Percentiles rank a stretch among this genome's conserved stretches.
Evolutionary conservation across 2,329 filamentous ascomycete genomes (phyloP).

Genomic region (Zasmidium angulare): DNA sequence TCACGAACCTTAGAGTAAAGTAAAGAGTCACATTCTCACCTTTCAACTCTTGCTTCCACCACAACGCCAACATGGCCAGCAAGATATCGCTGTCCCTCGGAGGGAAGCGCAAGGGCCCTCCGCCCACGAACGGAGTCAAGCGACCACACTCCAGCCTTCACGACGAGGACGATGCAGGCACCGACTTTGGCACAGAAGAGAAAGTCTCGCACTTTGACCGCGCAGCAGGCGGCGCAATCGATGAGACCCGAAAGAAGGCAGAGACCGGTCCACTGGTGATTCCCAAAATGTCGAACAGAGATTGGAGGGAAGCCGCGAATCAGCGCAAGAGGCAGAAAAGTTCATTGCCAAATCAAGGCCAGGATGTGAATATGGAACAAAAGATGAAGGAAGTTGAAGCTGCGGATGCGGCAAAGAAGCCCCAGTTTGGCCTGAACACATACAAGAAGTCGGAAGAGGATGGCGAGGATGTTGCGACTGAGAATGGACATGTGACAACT

Average conservation of each 20-base stretch:
- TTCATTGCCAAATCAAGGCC: constrained; percentile 48
- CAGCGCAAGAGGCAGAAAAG: constrained; percentile 54
- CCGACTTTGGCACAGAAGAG: constrained; percentile 44
- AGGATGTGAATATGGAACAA: constrained; percentile 22
- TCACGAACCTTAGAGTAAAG: too few species aligned
- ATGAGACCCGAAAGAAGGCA: constrained; percentile 35
- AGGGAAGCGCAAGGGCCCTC: constrained; percentile 25
- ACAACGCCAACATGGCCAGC: constrained; percentile 13
- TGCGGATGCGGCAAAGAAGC: constrained; percentile 44
- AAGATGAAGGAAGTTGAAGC: constrained; percentile 27
- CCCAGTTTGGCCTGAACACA: constrained; percentile 54
- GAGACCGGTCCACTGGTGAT: constrained; percentile 57
- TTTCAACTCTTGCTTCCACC: neutral
- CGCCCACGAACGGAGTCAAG: constrained; percentile 40
- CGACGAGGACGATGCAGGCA: constrained; percentile 54
- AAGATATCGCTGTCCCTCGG: constrained; percentile 36
- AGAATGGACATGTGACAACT: constrained; percentile 4
- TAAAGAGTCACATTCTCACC: too few species aligned
- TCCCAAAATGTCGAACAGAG: constrained; percentile 56
- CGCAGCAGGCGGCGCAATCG: constrained; percentile 51
- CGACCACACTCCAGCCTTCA: constrained; percentile 42
- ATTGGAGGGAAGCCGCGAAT: constrained; percentile 59
- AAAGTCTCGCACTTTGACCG: constrained; percentile 57
- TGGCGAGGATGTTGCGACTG: constrained; percentile 24
- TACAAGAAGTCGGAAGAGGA: constrained; percentile 25